These are phyloP conservation scores for Blechomonas ayalai DNA, from an alignment of 208 protist species.

Conservation along the genomic window DNA sequence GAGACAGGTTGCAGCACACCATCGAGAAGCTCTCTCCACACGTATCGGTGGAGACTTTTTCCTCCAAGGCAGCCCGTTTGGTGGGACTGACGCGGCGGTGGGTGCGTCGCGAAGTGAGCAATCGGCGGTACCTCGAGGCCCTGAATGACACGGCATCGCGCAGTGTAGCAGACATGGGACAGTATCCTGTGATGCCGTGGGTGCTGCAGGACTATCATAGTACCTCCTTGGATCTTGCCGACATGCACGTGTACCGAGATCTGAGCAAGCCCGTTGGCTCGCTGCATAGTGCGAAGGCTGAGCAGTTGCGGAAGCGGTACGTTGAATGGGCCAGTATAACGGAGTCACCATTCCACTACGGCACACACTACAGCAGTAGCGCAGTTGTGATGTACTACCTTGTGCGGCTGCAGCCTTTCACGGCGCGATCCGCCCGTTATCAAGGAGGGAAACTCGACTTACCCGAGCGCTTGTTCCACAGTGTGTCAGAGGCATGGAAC, in stretches of 20 bases:
- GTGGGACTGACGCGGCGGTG: conserved; percentile 44
- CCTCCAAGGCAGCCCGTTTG: conserved; percentile 26
- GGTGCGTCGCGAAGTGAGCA: conserved; percentile 78
- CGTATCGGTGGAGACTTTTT: conserved; percentile 24
- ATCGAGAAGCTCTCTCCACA: conserved; percentile 19
- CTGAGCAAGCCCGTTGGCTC: conserved; percentile 94
- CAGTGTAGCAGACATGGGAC: conserved; percentile 84
- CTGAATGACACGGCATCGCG: conserved; percentile 89
- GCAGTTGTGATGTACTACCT: conserved; percentile 95
- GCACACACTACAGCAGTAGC: conserved; percentile 95
- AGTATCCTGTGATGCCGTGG: conserved; percentile 96
- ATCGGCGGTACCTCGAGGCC: conserved; percentile 84
- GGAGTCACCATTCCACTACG: conserved; percentile 94
- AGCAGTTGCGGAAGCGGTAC: conserved; percentile 68
- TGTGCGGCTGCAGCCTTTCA: conserved; percentile 96
- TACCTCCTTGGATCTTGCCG: conserved; percentile 54
- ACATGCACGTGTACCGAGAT: conserved; percentile 80
- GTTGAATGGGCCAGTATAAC: conserved; percentile 57
- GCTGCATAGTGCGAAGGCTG: conserved; percentile 53
- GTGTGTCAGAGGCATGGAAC: conserved; percentile 86
- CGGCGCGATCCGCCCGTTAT: conserved; percentile 59
- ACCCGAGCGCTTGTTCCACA: conserved; percentile 93
- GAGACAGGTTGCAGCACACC: conserved; percentile 24
- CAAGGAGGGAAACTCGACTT: conserved; percentile 89
- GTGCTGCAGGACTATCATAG: conserved; percentile 78